These are phyloP conservation scores for Trypanosoma rangeli DNA, from an alignment of 208 protist genomes.

Conservation along the genomic window DNA sequence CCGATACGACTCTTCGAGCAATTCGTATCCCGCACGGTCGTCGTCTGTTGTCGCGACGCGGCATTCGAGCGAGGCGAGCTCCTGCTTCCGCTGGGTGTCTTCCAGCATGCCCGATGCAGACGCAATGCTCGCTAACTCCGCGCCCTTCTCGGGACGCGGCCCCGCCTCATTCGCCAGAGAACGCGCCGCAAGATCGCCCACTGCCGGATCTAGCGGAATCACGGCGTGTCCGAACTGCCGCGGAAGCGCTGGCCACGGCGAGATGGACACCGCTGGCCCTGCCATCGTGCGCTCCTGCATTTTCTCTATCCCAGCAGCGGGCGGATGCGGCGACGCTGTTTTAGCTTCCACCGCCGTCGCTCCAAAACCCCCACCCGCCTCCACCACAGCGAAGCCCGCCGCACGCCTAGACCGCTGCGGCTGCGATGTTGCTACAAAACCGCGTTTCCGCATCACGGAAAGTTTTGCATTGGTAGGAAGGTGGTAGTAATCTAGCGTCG, in stretches of 20 bases:
- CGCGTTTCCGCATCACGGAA: slow-evolving; percentile 33
- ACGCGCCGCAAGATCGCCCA: not conserved
- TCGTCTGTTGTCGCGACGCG: slow-evolving; percentile 11
- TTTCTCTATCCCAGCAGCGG: slow-evolving; percentile 1
- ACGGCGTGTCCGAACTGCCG: slow-evolving; percentile 17
- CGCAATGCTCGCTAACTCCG: not conserved
- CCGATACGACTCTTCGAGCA: slow-evolving; percentile 19
- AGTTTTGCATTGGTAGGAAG: slow-evolving; percentile 76
- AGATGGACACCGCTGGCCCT: slow-evolving; percentile 2
- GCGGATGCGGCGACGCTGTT: not conserved
- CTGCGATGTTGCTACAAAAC: slow-evolving; percentile 13
- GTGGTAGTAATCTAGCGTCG: slow-evolving; percentile 82
- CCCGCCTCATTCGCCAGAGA: not conserved
- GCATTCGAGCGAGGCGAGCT: slow-evolving; percentile 9
- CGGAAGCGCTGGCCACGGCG: not conserved
- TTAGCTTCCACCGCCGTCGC: not conserved
- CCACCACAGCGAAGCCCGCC: not conserved
- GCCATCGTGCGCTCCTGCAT: not conserved
- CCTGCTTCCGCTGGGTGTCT: slow-evolving; percentile 5
- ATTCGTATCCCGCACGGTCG: not conserved
- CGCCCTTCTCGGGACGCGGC: not conserved
- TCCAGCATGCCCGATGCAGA: not conserved
- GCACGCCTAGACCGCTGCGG: not conserved
- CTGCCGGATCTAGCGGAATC: slow-evolving; percentile 5
- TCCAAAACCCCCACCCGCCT: not conserved